Percentiles rank a stretch among this genome's conserved stretches.
Evolutionary conservation across 2,329 filamentous ascomycete species (phyloP).

Genomic region (Fulvia fulva): DNA sequence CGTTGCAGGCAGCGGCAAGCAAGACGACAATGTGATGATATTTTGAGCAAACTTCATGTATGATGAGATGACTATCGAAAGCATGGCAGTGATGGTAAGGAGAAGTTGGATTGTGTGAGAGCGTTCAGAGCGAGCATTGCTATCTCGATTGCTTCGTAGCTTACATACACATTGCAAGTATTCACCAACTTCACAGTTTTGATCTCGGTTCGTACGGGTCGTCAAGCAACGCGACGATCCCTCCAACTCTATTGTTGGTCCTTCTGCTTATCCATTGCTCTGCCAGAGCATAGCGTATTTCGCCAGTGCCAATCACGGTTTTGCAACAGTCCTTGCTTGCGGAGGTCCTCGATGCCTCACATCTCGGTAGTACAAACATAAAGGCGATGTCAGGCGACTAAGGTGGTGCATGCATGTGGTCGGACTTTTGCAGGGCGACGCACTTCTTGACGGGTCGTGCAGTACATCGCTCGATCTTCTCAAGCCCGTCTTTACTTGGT

Average conservation of each 20-base stretch:
- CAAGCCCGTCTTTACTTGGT: conserved; percentile 7
- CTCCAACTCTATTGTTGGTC: too few relatives aligned
- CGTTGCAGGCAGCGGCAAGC: neutral
- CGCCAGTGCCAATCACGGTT: neutral
- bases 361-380: neutral
- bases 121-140: neutral
- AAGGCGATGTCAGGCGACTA: neutral
- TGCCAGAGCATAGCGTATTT: conserved; percentile 5
- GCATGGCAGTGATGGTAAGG: neutral
- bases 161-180: too few relatives aligned
- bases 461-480: conserved; percentile 2
- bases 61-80: neutral
- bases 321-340: neutral
- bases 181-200: too few relatives aligned
- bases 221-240: too few relatives aligned
- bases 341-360: neutral
- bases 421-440: neutral
- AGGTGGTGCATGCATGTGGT: neutral
- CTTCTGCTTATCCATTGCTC: too few relatives aligned
- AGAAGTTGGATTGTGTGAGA: neutral
- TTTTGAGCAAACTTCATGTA: neutral
- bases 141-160: too few relatives aligned
- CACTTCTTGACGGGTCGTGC: neutral
- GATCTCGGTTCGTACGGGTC: too few relatives aligned
- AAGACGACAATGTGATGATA: neutral